Percentiles rank a stretch among this genome's conserved stretches.
phyloP scores from a whole-genome alignment of 2,329 filamentous ascomycete species.

The Mollisiaceae sp. region DNA sequence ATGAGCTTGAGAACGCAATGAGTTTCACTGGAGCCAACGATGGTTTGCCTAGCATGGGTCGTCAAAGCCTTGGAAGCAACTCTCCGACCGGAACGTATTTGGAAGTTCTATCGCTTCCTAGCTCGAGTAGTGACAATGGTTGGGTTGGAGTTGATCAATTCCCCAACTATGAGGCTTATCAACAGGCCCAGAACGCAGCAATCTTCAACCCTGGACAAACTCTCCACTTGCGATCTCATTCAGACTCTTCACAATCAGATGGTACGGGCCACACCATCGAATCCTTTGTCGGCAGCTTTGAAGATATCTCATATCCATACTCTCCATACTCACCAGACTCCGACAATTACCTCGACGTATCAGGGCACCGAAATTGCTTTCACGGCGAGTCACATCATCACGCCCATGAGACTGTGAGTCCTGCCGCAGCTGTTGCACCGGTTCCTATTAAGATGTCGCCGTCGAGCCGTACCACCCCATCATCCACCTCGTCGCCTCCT shows the following conservation, averaged over 20 bases:
- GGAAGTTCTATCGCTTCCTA: slow-evolving; percentile 82
- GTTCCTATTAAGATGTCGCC: slow-evolving; percentile 70
- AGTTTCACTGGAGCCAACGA: slow-evolving; percentile 52
- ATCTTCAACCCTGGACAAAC: slow-evolving; percentile 95
- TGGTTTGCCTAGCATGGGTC: slow-evolving; percentile 52
- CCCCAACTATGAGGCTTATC: slow-evolving; percentile 71
- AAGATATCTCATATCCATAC: slow-evolving; percentile 71
- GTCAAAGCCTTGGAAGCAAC: slow-evolving; percentile 60
- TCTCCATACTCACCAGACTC: slow-evolving; percentile 85
- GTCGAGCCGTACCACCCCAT: slow-evolving; percentile 65
- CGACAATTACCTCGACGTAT: slow-evolving; percentile 70
- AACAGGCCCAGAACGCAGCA: slow-evolving; percentile 60
- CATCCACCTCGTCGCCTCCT: slow-evolving; percentile 65
- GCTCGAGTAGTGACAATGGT: slow-evolving; percentile 82
- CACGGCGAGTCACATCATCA: slow-evolving; percentile 59
- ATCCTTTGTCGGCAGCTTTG: slow-evolving; percentile 72
- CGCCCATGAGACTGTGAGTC: slow-evolving; percentile 63
- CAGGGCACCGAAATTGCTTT: slow-evolving; percentile 64
- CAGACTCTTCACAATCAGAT: slow-evolving; percentile 81
- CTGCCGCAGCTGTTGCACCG: slow-evolving; percentile 69
- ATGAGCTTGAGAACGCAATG: slow-evolving; percentile 77
- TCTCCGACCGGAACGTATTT: slow-evolving; percentile 82
- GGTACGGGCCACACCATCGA: slow-evolving; percentile 61
- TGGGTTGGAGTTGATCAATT: slow-evolving; percentile 84
- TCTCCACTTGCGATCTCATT: slow-evolving; percentile 84